Base-by-base conservation (phyloP, 2,329 filamentous ascomycete genomes). In the Aspergillus pseudotamarii region DNA sequence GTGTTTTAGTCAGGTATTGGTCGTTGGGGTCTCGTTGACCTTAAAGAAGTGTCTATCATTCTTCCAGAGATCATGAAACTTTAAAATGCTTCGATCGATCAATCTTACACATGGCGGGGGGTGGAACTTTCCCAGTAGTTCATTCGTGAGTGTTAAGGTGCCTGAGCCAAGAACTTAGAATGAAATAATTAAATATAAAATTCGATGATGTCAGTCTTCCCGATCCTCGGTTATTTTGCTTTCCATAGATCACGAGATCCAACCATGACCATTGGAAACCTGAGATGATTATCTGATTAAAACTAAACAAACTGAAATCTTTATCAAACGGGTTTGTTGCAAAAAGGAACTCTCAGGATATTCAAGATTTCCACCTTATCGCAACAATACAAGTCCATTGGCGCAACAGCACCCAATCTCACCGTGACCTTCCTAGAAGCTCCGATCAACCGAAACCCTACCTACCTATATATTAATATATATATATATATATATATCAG, bases 161-260 rank as follows among this genome's bases (percentile, higher is more conserved):
- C 23, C 23, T 28, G 23, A 28, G 46, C 46, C 46, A 28, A 50
- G 23, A 16, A 23, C 43, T 11, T 43, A 21, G 41, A 43, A 3
- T 43, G 11, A 21, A 26, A 9, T 3, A 9, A 10, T 9, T n/a
- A 2, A 10, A 43, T 21, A 21, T 43, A 8, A 16, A 36, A 16
- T 36, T 16, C 12, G 48, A 63, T 60, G 57, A 63, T 59, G 61
- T 63, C 57, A 63, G 51, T 51, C 38, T 53, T 46, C n/a, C 62
- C 64, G 59, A 64, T 64, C 59, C 64, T 66, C 64, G 64, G 64
- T 63, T 64, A 66, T 61, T 58, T 51, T 36, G 46, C 8, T 8
- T 16, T 6, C 6, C 12, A 50, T 30, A 14, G 4, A 30, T 51
- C 48, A 51, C 48, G 26, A 32, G 48, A 51, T 51, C 12, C 45